Conservation (phyloP, 1,284 basidiomycete species). For the Ustilago curta region DNA sequence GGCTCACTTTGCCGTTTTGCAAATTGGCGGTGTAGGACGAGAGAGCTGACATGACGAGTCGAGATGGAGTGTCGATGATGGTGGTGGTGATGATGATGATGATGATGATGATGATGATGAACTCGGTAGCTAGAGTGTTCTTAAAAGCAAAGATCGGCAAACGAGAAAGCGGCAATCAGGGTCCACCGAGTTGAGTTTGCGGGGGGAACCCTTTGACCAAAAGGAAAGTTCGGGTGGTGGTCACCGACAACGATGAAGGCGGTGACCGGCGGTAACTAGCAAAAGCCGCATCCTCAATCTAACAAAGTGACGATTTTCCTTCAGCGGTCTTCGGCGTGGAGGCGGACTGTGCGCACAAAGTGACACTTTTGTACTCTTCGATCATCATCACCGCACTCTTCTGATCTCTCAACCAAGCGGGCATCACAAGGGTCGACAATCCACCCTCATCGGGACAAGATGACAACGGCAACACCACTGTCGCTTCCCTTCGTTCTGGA, state of each 20-base stretch:
- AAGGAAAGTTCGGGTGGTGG: no score
- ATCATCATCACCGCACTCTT: background rate
- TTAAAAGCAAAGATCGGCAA: background rate
- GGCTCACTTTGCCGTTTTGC: conserved; percentile 26
- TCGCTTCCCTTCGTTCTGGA: conserved; percentile 33
- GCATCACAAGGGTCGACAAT: background rate
- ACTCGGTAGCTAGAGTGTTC: no score
- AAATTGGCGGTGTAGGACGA: conserved; percentile 20
- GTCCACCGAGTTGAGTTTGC: conserved; percentile 1
- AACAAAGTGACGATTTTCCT: background rate
- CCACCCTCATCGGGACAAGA: background rate
- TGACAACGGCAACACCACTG: conserved; percentile 36
- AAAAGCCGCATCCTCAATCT: background rate
- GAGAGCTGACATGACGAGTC: conserved; percentile 21
- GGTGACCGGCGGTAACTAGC: no score
- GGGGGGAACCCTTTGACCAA: background rate
- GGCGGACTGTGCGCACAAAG: conserved; percentile 15
- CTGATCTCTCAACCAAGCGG: no score
- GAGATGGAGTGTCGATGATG: background rate
- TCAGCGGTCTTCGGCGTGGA: conserved; percentile 3
- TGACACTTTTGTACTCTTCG: conserved; percentile 5
- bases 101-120: no score
- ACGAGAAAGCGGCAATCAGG: background rate
- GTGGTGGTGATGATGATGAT: background rate
- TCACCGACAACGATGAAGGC: no score